Evolutionary conservation across 78 protist species (phyloP), one percentile per base, ranked within the genome.

Genomic region (Dictyostelium capitatum): DNA sequence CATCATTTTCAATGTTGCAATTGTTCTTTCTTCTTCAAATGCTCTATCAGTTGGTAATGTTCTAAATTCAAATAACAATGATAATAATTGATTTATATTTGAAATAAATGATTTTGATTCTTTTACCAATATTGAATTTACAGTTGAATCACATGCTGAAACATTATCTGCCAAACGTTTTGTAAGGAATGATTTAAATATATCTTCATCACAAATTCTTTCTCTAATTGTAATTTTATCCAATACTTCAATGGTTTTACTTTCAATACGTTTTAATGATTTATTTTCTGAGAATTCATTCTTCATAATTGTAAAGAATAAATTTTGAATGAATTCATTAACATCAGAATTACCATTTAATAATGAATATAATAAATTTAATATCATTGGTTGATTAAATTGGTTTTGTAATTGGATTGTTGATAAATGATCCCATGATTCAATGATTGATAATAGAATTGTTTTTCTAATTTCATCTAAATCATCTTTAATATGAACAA

Each of bases 1-100:
- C 96, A 93, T 93, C 94, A 93, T 83, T 72, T 93, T 85, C 1
- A 93, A 48, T 19, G 96, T 93, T 14, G 96, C 96, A 84, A 83
- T 83, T 28, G 92, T 93, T 25, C 96, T 7, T 53, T 93, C 96
- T 43, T 93, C 92, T 75, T 93, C 91, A 51, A 85, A 93, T 0
- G 89, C 80, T 19, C 91, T 79, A 69, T 83, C 96, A 2, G 72
- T 67, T 57, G 96, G 96, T 25, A 93, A 56, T 0, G 92, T 93
- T 65, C 91, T 79, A 32, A 93, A 80, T 8, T 93, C 96, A 28
- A 87, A 93, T 3, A 93, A 28, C n/a, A 91, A 46, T 12, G 79
- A 72, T 3, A 91, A 57, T 7, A 91, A 59, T 46, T 87, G 93
- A 48, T 37, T 30, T 10, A 87, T 77, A 37, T 74, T 87, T 43